These are phyloP conservation scores for Sporobolomyces pararoseus DNA, from an alignment of 768 basidiomycete genomes.

Conservation along the genomic window DNA sequence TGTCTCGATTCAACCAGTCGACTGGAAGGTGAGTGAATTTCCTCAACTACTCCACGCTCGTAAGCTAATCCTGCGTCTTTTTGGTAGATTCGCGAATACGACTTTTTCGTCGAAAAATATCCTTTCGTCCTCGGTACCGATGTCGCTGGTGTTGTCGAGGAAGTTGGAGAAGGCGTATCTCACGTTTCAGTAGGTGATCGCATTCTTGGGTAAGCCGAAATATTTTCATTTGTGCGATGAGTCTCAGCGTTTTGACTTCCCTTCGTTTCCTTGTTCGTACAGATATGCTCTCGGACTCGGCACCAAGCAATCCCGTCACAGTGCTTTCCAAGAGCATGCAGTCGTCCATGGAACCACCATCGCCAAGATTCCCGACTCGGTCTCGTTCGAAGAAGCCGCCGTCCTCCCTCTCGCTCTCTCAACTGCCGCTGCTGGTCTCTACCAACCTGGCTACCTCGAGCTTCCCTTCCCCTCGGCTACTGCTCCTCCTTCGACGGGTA, in stretches of 20 bases:
- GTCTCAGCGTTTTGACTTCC: background rate
- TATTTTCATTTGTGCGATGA: background rate
- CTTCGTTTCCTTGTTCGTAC: background rate
- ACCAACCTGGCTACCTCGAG: constrained; percentile 44
- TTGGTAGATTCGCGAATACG: constrained; percentile 51
- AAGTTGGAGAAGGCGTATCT: constrained; percentile 57
- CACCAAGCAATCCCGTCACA: constrained; percentile 5
- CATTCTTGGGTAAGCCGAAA: constrained; percentile 46
- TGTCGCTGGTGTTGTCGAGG: constrained; percentile 56
- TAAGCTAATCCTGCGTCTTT: background rate
- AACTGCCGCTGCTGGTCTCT: constrained; percentile 58
- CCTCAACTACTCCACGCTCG: background rate
- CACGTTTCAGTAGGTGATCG: constrained; percentile 57
- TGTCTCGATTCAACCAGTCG: constrained; percentile 57
- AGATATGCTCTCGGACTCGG: constrained; percentile 23
- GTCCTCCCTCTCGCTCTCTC: constrained; percentile 57
- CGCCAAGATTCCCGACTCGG: constrained; percentile 54
- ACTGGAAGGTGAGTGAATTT: constrained; percentile 51
- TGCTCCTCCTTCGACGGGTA: constrained; percentile 8
- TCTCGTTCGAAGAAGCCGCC: constrained; percentile 56
- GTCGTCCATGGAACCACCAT: constrained; percentile 51
- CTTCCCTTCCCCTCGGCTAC: constrained; percentile 21
- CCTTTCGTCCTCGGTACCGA: constrained; percentile 30
- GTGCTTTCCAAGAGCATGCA: constrained; percentile 53
- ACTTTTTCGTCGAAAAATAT: constrained; percentile 48